Conservation (phyloP, 1,284 basidiomycete species). For the Rhizopogon hawkerae region DNA sequence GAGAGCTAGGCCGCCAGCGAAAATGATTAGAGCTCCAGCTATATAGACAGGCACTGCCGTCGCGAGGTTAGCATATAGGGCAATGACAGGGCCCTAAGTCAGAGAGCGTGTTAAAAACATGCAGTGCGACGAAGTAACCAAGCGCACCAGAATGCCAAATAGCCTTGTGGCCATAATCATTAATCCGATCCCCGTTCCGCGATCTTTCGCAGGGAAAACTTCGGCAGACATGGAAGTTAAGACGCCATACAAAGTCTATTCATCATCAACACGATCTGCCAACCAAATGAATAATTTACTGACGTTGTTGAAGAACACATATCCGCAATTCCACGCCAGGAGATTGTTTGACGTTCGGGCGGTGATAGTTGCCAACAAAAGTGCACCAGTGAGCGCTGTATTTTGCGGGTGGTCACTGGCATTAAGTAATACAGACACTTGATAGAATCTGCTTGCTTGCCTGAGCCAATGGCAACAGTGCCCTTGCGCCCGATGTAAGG, state of each 20-base stretch:
- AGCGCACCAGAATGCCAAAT: slow-evolving; percentile 53
- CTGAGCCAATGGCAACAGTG: slow-evolving; percentile 48
- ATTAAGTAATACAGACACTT: slow-evolving; percentile 13
- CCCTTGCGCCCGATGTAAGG: slow-evolving; percentile 56
- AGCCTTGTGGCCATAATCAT: slow-evolving; percentile 51
- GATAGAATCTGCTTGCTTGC: slow-evolving; percentile 22
- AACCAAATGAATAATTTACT: slow-evolving; percentile 8
- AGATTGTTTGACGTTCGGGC: slow-evolving; percentile 53
- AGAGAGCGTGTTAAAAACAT: background rate
- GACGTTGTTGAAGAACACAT: slow-evolving; percentile 52
- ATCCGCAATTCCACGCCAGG: slow-evolving; percentile 69
- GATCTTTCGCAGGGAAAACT: slow-evolving; percentile 61
- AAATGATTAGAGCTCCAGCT: slow-evolving; percentile 62
- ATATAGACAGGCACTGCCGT: slow-evolving; percentile 72
- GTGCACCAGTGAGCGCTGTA: slow-evolving; percentile 55
- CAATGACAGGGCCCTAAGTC: slow-evolving; percentile 62
- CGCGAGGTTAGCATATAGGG: slow-evolving; percentile 56
- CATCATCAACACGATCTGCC: background rate
- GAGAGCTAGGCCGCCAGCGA: slow-evolving; percentile 57
- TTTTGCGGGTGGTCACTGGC: slow-evolving; percentile 21
- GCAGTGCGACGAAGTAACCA: background rate
- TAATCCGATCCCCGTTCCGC: slow-evolving; percentile 67
- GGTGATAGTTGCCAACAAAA: slow-evolving; percentile 63
- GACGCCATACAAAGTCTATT: slow-evolving; percentile 64
- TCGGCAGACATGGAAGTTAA: slow-evolving; percentile 61